Conservation (phyloP, 345 rosid genomes). For the Aquilaria malaccensis region DNA sequence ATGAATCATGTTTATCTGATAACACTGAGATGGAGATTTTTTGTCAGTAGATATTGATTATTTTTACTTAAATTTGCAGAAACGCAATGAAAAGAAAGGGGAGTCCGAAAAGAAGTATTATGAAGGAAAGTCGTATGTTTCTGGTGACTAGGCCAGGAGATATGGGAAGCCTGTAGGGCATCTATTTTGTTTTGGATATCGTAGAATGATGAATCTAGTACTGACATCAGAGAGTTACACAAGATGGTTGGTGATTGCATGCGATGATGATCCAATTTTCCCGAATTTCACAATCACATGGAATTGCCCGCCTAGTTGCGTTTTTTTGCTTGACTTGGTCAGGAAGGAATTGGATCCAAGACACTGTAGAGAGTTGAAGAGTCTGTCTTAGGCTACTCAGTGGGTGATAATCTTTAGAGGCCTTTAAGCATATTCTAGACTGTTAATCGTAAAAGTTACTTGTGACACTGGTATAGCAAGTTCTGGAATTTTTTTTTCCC, state of each 20-base stretch:
- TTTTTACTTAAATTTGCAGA: slow-evolving; percentile 27
- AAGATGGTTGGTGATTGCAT: slow-evolving; percentile 7
- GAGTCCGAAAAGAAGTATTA: slow-evolving; percentile 62
- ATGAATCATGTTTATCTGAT: not conserved
- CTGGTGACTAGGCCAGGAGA: slow-evolving; percentile 32
- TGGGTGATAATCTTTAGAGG: too few relatives aligned
- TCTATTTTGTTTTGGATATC: not conserved
- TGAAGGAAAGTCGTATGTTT: slow-evolving; percentile 39
- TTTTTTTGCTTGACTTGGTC: not conserved
- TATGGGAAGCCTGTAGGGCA: not conserved
- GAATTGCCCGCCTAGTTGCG: slow-evolving; percentile 14
- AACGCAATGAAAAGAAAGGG: slow-evolving; percentile 66
- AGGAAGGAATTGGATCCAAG: too few relatives aligned
- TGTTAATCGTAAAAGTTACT: too few relatives aligned
- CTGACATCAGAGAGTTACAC: slow-evolving; percentile 3
- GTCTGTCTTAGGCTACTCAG: too few relatives aligned
- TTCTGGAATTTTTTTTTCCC: too few relatives aligned
- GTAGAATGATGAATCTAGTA: slow-evolving; percentile 3
- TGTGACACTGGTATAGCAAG: too few relatives aligned
- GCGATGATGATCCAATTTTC: not conserved
- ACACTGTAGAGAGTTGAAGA: too few relatives aligned
- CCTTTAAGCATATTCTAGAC: too few relatives aligned
- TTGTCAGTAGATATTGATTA: not conserved
- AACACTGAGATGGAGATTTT: not conserved
- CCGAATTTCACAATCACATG: not conserved